Conservation (phyloP, 139 green algal species). For the Pycnococcus provasolii region DNA sequence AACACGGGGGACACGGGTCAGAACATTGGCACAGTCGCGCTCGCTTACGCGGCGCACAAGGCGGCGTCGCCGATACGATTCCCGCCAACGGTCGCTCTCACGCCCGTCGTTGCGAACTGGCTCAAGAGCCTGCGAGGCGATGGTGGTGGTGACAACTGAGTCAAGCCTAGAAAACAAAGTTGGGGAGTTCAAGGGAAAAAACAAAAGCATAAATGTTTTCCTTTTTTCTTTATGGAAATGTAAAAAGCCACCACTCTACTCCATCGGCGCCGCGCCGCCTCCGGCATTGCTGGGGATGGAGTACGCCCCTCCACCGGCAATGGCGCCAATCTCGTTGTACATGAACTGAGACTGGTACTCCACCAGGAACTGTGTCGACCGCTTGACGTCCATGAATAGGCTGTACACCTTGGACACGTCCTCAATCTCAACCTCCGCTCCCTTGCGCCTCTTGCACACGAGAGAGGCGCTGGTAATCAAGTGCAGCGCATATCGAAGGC, state of each 20-base stretch:
- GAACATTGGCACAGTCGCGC: constrained; percentile 80
- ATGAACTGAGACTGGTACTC: constrained; percentile 97
- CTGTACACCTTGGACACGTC: constrained; percentile 86
- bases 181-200: no score
- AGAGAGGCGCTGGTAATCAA: constrained; percentile 85
- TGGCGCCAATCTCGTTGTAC: constrained; percentile 71
- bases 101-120: constrained; percentile 77
- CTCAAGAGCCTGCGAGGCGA: not conserved
- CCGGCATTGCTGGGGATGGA: no score
- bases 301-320: no score
- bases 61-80: constrained; percentile 94
- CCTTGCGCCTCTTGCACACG: constrained; percentile 69
- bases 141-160: no score
- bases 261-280: no score
- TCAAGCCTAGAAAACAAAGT: no score
- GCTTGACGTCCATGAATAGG: constrained; percentile 93
- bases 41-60: constrained; percentile 98
- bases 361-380: constrained; percentile 74
- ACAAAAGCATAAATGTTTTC: no score
- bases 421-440: constrained; percentile 74
- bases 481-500: constrained; percentile 90
- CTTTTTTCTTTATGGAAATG: no score
- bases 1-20: constrained; percentile 57
- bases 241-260: no score
- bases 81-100: constrained; percentile 95